Percentiles rank a stretch among this genome's conserved stretches.
These are phyloP conservation scores for Chlamydomonas reinhardtii DNA, from an alignment of 163 green algal genomes.

Conservation along the genomic window DNA sequence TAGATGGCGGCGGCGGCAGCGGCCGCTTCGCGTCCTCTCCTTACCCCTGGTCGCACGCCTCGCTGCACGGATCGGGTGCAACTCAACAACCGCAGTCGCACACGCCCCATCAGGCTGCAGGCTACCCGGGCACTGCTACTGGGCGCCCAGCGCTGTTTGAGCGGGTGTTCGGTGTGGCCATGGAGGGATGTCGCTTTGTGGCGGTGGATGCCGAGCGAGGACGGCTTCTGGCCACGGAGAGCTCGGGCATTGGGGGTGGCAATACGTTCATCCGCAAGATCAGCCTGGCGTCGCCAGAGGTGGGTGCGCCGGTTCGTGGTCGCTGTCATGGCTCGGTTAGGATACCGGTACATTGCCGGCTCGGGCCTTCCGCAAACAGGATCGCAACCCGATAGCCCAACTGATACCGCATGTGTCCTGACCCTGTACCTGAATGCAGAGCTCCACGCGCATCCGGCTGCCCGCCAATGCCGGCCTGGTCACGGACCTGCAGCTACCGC, in stretches of 20 bases:
- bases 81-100: too few species aligned
- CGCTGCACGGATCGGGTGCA: too few species aligned
- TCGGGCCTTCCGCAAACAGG: too few species aligned
- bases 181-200: slow-evolving; percentile 17
- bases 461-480: slow-evolving; percentile 3
- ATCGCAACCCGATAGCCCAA: too few species aligned
- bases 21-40: too few species aligned
- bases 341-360: too few species aligned
- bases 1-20: not conserved
- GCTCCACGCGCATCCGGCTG: slow-evolving; percentile 12
- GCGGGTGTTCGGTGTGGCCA: not conserved
- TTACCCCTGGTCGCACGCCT: too few species aligned
- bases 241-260: not conserved
- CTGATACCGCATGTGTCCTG: too few species aligned
- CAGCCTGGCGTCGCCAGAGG: slow-evolving; percentile 13
- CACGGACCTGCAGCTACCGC: slow-evolving; percentile 14
- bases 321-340: too few species aligned
- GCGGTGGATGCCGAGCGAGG: not conserved
- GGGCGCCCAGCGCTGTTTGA: not conserved
- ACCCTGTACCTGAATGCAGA: not conserved
- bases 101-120: too few species aligned
- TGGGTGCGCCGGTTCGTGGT: not conserved
- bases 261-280: slow-evolving; percentile 16
- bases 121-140: not conserved
- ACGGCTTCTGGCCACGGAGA: slow-evolving; percentile 17